Evolutionary conservation across 2,329 filamentous ascomycete genomes (phyloP), one percentile per base, ranked within the genome.

Genomic region (Alternaria gaisen): DNA sequence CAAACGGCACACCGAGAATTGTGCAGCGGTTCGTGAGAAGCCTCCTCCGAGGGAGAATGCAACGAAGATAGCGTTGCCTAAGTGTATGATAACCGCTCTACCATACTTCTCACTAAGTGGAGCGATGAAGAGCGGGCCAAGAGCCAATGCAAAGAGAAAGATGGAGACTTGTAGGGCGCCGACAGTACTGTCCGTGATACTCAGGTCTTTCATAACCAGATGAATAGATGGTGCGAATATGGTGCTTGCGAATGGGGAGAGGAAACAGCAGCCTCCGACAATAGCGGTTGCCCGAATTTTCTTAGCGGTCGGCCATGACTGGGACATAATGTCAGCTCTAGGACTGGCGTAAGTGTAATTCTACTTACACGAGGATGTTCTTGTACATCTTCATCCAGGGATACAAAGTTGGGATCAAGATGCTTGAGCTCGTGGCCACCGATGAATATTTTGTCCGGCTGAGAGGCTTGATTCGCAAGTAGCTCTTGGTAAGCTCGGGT

Each of bases 41-140:
- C 70, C 73, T 48, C 64, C 72, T 8, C 60, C 74, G 10, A 73
- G 52, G 16, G 71, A 72, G 47, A 65, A 77, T 7, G 46, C 56
- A 7, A 73, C 53, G 26, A 63, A 76, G 16, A 74, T 43, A 2
- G 70, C 32, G 50, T 74, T 76, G 28, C 61, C 60, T 24, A 59
- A 30, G 30, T 73, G 65, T 34, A 73, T 63, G 11, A 76, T 63
- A 8, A 36, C 38, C 20, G 57, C 48, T 30, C 74, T 66, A 9
- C 75, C 75, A 36, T 66, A 71, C 34, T 66, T 50, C 53, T 75
- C 73, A 14, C 69, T 72, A 8, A 75, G 58, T 5, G 74, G 72
- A 11, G 68, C 74, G 4, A 75, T 52, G 22, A 77, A 57, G 1
- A 77, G 54, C 1, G 74, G 70, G 7, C 75, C 75, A n/a, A 77